Evolutionary conservation across 257 asterid genomes (phyloP).

Genomic region (Knoxia roxburghii): DNA sequence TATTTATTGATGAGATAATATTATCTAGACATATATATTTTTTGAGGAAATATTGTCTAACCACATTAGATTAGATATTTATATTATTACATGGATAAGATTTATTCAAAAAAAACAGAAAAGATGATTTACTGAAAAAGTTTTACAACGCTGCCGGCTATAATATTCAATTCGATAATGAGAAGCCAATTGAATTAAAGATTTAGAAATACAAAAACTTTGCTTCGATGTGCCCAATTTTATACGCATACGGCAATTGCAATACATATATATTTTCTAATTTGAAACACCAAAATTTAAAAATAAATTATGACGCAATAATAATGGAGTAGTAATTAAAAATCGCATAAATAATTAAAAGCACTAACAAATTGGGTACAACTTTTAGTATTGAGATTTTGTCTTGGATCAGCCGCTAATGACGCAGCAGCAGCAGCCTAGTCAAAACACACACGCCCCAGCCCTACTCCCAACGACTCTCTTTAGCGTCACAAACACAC

Average conservation of each 20-base stretch:
- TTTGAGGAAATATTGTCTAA: too few species aligned
- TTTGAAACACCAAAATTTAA: not conserved
- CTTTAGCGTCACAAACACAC: too few species aligned
- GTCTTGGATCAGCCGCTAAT: not conserved
- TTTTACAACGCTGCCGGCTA: too few species aligned
- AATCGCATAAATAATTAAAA: fast-evolving
- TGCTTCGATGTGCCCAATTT: not conserved
- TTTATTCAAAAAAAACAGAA: too few species aligned
- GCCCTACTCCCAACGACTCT: not conserved
- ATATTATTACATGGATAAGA: too few species aligned
- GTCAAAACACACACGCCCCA: not conserved
- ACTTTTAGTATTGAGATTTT: not conserved
- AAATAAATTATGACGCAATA: not conserved
- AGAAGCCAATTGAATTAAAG: conserved; percentile 8
- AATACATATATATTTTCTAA: conserved; percentile 1
- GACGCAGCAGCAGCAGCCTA: not conserved
- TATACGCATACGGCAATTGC: not conserved
- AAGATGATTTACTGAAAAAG: too few species aligned
- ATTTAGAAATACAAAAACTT: conserved; percentile 1
- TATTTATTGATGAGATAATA: too few species aligned
- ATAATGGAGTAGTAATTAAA: not conserved
- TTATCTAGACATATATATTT: too few species aligned
- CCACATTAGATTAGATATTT: too few species aligned
- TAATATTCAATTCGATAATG: too few species aligned
- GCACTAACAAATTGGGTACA: not conserved